Conservation (phyloP, 179 eudicot genomes). For the Spergularia azorica region DNA sequence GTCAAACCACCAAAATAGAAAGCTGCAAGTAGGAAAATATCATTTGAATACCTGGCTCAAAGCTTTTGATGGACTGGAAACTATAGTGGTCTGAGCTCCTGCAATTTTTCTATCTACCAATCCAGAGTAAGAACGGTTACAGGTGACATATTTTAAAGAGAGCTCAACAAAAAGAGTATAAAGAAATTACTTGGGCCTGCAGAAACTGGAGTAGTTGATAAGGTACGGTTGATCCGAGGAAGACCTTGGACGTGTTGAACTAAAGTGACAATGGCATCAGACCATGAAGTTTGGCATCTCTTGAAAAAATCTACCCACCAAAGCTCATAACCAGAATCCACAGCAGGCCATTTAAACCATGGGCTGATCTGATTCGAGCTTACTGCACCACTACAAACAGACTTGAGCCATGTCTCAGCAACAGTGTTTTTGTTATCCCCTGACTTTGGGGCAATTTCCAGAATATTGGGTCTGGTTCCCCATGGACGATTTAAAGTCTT, state of each 20-base stretch:
- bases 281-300: slow-evolving; percentile 26
- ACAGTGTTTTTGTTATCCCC: slow-evolving; percentile 17
- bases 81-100: slow-evolving; percentile 14
- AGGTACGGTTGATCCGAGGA: slow-evolving; percentile 16
- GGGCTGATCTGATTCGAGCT: slow-evolving; percentile 21
- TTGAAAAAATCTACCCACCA: slow-evolving; percentile 28
- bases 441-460: slow-evolving; percentile 21
- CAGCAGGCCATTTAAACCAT: slow-evolving; percentile 27
- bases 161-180: neutral
- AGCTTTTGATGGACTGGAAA: slow-evolving; percentile 3
- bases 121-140: slow-evolving; percentile 5
- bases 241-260: slow-evolving; percentile 22
- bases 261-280: slow-evolving; percentile 24
- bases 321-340: slow-evolving; percentile 30
- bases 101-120: slow-evolving; percentile 12
- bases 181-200: slow-evolving; percentile 19
- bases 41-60: slow-evolving; percentile 19
- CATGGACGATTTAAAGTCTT: slow-evolving; percentile 33
- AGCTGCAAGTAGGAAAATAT: neutral
- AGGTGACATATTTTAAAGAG: neutral
- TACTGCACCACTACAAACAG: slow-evolving; percentile 16
- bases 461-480: slow-evolving; percentile 30
- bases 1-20: neutral
- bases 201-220: slow-evolving; percentile 13
- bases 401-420: slow-evolving; percentile 28